Percentiles rank a stretch among this genome's conserved stretches.
These are phyloP conservation scores for Senna siamea DNA, from an alignment of 306 rosid genomes.

Conservation along the genomic window DNA sequence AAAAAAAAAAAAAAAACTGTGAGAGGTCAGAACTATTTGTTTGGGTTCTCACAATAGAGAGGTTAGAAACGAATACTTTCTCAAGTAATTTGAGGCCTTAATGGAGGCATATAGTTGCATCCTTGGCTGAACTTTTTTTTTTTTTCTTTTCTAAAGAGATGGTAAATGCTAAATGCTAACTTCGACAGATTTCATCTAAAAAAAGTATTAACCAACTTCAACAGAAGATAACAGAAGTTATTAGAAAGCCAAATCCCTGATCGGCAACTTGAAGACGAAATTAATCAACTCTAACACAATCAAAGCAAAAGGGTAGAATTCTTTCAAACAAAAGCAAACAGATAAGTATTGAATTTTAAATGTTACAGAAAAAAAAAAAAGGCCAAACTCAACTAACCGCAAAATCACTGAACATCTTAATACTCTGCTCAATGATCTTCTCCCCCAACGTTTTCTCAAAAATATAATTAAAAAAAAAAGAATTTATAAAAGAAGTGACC, in stretches of 20 bases:
- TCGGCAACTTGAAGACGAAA: slow-evolving; percentile 1
- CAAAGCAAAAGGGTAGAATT: neutral
- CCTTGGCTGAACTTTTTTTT: slow-evolving; percentile 4
- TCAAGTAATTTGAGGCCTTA: slow-evolving; percentile 11
- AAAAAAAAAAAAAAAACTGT: too few species aligned
- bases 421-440: neutral
- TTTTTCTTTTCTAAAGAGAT: neutral
- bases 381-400: neutral
- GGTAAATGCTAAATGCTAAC: too few species aligned
- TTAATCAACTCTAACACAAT: neutral
- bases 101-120: slow-evolving; percentile 1
- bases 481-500: neutral
- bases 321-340: slow-evolving; percentile 24
- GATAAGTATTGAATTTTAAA: neutral
- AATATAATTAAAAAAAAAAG: neutral
- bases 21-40: too few species aligned
- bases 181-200: too few species aligned
- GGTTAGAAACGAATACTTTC: neutral
- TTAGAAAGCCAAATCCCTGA: slow-evolving; percentile 19
- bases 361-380: neutral
- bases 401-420: neutral
- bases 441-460: neutral
- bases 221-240: neutral
- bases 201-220: neutral
- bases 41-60: too few species aligned